Base-by-base conservation (phyloP, 1,139 yeast genomes). In the Taphrina populina region DNA sequence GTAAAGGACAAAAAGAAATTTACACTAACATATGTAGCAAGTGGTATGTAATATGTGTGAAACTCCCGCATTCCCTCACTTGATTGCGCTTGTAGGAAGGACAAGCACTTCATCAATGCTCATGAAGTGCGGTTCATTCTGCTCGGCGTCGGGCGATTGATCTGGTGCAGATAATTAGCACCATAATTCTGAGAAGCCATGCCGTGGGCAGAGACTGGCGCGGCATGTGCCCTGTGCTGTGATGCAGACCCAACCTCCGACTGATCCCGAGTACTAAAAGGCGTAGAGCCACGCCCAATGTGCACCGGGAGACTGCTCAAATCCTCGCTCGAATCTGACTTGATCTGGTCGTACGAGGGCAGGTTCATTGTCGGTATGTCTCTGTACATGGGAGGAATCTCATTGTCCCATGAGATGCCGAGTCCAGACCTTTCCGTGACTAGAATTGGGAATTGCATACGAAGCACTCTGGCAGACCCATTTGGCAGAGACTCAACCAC, bases 401-500 rank as follows among this genome's bases (percentile, higher is more conserved):
- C 98, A 67, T 90, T 97, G 70, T 92, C 97, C 98, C 98, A 92
- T 0, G 97, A 86, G 32, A 92, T 87, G 3, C 99, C 98, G 46
- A 92, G 75, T 0, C 99, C 99, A 0, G 95, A 84, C 58, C 97
- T 75, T 67, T 90, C 97, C 0, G 95, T 86, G 24, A 92, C 70
- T 8, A 76, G 75, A 15, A 92, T 66, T 63, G 84, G 84, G 70
- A 92, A 92, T 69, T 90, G 96, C 97, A 92, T 92, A 62, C 98
- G 73, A 59, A 92, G 72, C 1, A 94, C 95, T 52, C 98, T 74
- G 20, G 56, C 56, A 2, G 95, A 87, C 4, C 98, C 98, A 0
- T 97, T 92, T 13, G 83, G 78, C 15, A 65, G 62, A 4, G 65
- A 60, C 6, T 68, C 62, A 34, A 39, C 54, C 8, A 30, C 21